Conservation (phyloP, 225 moss, liverwort and hornwort genomes). For the Neckera pumila region DNA sequence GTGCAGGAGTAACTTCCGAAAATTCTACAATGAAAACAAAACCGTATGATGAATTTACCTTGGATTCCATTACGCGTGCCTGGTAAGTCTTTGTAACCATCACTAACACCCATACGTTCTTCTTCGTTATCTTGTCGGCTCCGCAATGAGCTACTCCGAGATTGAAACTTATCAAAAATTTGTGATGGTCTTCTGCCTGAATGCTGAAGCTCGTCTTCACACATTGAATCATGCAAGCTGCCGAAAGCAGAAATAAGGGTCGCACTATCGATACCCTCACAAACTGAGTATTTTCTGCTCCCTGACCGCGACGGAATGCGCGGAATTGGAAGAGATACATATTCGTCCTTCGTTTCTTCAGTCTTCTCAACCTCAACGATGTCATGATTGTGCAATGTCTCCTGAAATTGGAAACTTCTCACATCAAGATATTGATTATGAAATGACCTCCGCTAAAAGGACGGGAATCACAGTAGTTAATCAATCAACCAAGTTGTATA, state of each 20-base stretch:
- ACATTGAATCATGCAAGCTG: not conserved
- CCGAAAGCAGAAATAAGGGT: slow-evolving; percentile 8
- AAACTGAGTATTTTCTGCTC: slow-evolving; percentile 13
- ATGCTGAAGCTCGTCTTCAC: not conserved
- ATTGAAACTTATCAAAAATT: not conserved
- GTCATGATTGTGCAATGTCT: slow-evolving; percentile 40
- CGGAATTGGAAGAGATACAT: not conserved
- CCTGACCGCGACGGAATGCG: not conserved
- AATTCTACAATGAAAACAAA: not conserved
- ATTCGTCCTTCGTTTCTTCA: not conserved
- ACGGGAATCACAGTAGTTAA: not conserved
- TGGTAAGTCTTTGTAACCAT: not conserved
- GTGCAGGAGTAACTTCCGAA: no score
- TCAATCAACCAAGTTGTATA: not conserved
- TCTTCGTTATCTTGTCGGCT: not conserved
- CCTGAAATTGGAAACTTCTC: slow-evolving; percentile 14
- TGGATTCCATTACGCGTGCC: not conserved
- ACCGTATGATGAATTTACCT: not conserved
- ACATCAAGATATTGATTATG: not conserved
- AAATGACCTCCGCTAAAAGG: not conserved
- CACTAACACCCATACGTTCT: not conserved
- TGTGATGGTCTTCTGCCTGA: not conserved
- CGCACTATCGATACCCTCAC: slow-evolving; percentile 17
- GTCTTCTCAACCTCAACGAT: not conserved
- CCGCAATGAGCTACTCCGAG: slow-evolving; percentile 1